Conservation (phyloP, 345 rosid species). For the Lenwebbia sp. region DNA sequence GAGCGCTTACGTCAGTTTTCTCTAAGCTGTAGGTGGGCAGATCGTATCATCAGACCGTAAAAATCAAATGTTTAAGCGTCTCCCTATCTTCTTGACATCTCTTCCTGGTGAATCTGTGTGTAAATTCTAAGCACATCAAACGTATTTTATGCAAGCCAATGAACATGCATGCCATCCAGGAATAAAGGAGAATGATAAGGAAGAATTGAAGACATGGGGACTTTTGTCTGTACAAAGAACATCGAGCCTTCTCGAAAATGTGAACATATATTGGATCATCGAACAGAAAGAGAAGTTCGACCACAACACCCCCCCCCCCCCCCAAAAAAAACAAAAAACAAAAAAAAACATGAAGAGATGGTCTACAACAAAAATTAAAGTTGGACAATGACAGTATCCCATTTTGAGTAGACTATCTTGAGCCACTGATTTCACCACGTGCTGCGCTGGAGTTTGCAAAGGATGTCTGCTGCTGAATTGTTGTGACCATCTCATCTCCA, state of each 20-base stretch:
- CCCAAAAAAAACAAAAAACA: no score
- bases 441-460: background rate
- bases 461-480: background rate
- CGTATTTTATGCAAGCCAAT: background rate
- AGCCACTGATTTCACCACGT: background rate
- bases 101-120: background rate
- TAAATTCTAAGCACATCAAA: background rate
- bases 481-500: background rate
- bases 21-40: background rate
- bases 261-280: background rate
- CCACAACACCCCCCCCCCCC: no score
- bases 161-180: background rate
- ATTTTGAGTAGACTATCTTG: background rate
- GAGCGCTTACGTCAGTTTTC: background rate
- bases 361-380: background rate
- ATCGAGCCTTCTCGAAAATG: background rate
- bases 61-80: background rate
- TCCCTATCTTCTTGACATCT: background rate
- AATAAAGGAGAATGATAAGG: background rate
- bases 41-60: background rate
- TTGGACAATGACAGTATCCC: background rate
- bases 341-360: background rate
- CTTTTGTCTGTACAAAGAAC: background rate
- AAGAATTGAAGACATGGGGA: background rate
- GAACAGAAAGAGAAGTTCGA: background rate